Percentiles rank a stretch among this genome's conserved stretches.
phyloP scores from a whole-genome alignment of 2,329 filamentous ascomycete genomes.

The Fusarium sp. region DNA sequence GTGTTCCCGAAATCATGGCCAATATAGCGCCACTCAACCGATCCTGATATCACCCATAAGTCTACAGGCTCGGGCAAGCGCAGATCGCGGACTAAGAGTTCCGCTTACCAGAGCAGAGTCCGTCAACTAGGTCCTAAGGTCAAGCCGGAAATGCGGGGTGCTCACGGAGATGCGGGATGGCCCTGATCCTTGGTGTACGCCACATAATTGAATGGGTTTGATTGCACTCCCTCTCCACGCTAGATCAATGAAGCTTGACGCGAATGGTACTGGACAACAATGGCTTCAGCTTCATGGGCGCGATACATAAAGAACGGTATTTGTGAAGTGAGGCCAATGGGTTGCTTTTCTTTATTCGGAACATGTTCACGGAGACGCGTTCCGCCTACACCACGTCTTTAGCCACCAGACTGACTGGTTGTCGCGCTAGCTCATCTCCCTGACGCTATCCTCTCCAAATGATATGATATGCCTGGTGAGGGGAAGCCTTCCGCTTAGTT shows the following conservation, averaged over 20 bases:
- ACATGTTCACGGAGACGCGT: background rate
- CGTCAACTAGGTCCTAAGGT: accelerated
- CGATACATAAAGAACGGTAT: accelerated
- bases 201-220: background rate
- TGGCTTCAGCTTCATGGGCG: accelerated
- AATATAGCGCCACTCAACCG: background rate
- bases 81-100: background rate
- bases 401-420: background rate
- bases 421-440: background rate
- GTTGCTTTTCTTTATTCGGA: background rate
- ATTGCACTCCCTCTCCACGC: no score
- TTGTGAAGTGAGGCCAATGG: background rate
- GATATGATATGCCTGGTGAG: background rate
- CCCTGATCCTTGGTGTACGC: background rate
- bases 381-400: background rate
- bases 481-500: background rate
- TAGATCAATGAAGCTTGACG: background rate
- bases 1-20: background rate
- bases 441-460: background rate
- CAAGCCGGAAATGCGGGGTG: background rate
- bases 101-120: background rate
- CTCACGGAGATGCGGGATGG: background rate
- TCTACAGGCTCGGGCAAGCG: accelerated
- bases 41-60: background rate
- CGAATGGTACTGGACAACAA: accelerated